Evolutionary conservation across 1,284 basidiomycete genomes (phyloP).

Genomic region (Singerocomus inundabilis): DNA sequence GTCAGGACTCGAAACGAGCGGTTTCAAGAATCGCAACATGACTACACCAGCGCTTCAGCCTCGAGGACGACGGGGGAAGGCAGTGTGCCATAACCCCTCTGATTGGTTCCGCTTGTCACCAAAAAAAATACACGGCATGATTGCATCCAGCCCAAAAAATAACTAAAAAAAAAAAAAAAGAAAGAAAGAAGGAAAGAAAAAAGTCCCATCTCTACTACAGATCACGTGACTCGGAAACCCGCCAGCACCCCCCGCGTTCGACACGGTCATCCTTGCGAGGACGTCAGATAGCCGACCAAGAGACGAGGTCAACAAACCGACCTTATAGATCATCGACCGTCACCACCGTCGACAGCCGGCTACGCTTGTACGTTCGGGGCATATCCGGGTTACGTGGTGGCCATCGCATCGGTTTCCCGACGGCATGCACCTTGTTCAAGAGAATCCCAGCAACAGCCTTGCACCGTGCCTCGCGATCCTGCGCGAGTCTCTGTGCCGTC

Average conservation of each 20-base stretch:
- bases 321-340: slow-evolving; percentile 31
- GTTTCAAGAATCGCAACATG: slow-evolving; percentile 12
- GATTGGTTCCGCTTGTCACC: slow-evolving; percentile 23
- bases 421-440: slow-evolving; percentile 46
- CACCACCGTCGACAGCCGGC: slow-evolving; percentile 41
- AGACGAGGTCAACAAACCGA: background rate
- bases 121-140: slow-evolving; percentile 7
- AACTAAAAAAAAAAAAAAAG: too few species aligned
- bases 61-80: slow-evolving; percentile 18
- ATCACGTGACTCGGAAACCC: too few species aligned
- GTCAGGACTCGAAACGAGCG: background rate
- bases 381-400: slow-evolving; percentile 16
- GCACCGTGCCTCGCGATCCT: slow-evolving; percentile 41
- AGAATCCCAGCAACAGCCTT: slow-evolving; percentile 49
- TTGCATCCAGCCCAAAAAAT: background rate
- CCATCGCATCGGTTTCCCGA: slow-evolving; percentile 44
- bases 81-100: slow-evolving; percentile 25
- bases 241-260: slow-evolving; percentile 6
- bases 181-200: too few species aligned
- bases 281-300: background rate
- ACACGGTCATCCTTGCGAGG: slow-evolving; percentile 7
- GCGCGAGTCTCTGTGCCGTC: slow-evolving; percentile 32
- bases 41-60: slow-evolving; percentile 11
- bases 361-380: slow-evolving; percentile 43
- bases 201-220: too few species aligned